These are phyloP conservation scores for Paraglomus brasilianum DNA, from an alignment of 192 early-diverging fungal species.

Conservation along the genomic window DNA sequence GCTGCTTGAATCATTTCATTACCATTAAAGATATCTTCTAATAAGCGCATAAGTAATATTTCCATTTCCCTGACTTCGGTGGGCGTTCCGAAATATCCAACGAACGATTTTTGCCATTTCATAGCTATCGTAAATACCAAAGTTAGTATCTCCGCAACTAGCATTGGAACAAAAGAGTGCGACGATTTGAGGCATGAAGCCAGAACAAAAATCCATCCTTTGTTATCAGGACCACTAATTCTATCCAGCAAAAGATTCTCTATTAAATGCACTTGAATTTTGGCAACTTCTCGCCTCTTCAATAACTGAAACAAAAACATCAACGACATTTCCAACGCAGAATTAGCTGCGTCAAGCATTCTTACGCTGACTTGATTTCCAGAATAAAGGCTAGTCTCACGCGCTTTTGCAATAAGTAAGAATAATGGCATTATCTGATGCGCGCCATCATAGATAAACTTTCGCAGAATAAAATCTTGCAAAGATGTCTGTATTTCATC, in stretches of 20 bases:
- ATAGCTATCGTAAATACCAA: slow-evolving; percentile 40
- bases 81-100: slow-evolving; percentile 47
- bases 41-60: slow-evolving; percentile 32
- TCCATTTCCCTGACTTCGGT: slow-evolving; percentile 42
- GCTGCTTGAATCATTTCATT: slow-evolving; percentile 34
- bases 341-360: slow-evolving; percentile 30
- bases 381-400: slow-evolving; percentile 38
- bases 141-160: slow-evolving; percentile 47
- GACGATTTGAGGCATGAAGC: slow-evolving; percentile 40
- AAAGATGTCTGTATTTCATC: slow-evolving; percentile 32
- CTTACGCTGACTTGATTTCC: slow-evolving; percentile 28
- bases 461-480: slow-evolving; percentile 39
- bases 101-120: slow-evolving; percentile 40
- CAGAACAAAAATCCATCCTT: slow-evolving; percentile 40
- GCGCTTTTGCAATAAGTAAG: slow-evolving; percentile 43
- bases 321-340: slow-evolving; percentile 40
- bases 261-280: slow-evolving; percentile 39
- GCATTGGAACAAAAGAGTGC: slow-evolving; percentile 37
- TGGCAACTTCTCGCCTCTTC: slow-evolving; percentile 33
- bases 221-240: slow-evolving; percentile 35
- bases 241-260: slow-evolving; percentile 49
- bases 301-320: slow-evolving; percentile 44
- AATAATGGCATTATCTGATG: slow-evolving; percentile 47
- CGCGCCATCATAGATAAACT: slow-evolving; percentile 51
- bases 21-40: slow-evolving; percentile 24